Conservation (phyloP, 768 basidiomycete genomes). For the Imleria badia region DNA sequence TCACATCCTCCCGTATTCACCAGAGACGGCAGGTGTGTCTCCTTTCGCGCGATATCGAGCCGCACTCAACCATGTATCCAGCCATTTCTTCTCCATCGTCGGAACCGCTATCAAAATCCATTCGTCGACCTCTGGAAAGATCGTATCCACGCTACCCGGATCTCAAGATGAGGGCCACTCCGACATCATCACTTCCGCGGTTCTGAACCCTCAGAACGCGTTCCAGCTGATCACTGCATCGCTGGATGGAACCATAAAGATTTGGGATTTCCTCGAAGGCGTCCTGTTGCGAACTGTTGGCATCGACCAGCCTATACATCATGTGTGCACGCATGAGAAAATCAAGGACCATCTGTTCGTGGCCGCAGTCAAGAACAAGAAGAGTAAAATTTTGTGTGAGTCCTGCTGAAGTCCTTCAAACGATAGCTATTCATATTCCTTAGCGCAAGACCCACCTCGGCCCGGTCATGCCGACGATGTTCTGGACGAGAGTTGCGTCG, state of each 20-base stretch:
- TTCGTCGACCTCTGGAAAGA: conserved; percentile 71
- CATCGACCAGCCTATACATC: conserved; percentile 65
- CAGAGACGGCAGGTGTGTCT: conserved; percentile 76
- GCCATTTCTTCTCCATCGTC: conserved; percentile 88
- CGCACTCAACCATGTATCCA: conserved; percentile 28
- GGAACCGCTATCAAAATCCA: conserved; percentile 84
- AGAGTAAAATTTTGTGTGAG: conserved; percentile 37
- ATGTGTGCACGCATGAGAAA: conserved; percentile 67
- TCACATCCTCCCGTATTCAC: conserved; percentile 77
- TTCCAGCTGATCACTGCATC: conserved; percentile 90
- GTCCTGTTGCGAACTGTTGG: conserved; percentile 72
- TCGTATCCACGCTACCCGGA: conserved; percentile 78
- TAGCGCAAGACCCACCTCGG: conserved; percentile 9
- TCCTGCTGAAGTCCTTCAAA: background rate
- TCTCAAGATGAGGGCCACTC: conserved; percentile 42
- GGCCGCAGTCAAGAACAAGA: conserved; percentile 52
- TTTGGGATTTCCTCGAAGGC: conserved; percentile 95
- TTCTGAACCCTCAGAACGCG: conserved; percentile 80
- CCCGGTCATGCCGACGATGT: background rate
- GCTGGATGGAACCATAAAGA: conserved; percentile 75
- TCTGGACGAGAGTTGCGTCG: conserved; percentile 46
- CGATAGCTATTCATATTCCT: background rate
- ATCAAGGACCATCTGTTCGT: conserved; percentile 73
- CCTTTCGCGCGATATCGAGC: conserved; percentile 10
- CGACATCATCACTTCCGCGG: conserved; percentile 66